phyloP scores from a whole-genome alignment of 1,139 yeast species.

The Candida tetrigidarum region DNA sequence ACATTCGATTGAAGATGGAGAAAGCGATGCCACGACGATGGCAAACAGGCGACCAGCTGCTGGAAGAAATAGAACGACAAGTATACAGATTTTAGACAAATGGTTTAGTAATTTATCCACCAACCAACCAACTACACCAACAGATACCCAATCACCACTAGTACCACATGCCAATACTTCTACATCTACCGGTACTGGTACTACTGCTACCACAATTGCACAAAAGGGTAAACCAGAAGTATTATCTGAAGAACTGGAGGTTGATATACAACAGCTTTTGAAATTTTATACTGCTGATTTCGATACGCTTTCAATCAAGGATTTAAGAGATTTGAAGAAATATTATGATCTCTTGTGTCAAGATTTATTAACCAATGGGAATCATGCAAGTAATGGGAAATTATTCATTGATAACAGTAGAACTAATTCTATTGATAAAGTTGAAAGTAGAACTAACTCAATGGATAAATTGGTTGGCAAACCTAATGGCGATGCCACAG shows the following conservation, averaged over 20 bases:
- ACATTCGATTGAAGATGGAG: conserved; percentile 36
- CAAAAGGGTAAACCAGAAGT: conserved; percentile 11
- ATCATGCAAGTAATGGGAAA: conserved; percentile 11
- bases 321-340: conserved; percentile 35
- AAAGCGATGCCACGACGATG: conserved; percentile 16
- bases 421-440: conserved; percentile 12
- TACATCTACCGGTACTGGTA: no score
- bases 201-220: conserved; percentile 5
- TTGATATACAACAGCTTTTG: conserved; percentile 29
- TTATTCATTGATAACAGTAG: conserved; percentile 11
- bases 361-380: conserved; percentile 12
- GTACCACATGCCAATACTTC: no score
- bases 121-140: conserved; percentile 9
- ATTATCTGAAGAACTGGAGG: conserved; percentile 18
- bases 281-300: conserved; percentile 39
- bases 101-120: conserved; percentile 42
- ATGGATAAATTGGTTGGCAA: conserved; percentile 13
- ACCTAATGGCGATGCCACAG: conserved; percentile 8
- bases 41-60: conserved; percentile 25
- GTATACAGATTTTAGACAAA: conserved; percentile 49
- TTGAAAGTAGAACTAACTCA: conserved; percentile 13
- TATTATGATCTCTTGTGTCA: conserved; percentile 45
- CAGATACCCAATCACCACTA: neutral
- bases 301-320: conserved; percentile 41
- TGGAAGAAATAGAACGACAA: conserved; percentile 39